These are phyloP conservation scores for Ramularia collo-cygni DNA, from an alignment of 2,329 filamentous ascomycete genomes.

Conservation along the genomic window DNA sequence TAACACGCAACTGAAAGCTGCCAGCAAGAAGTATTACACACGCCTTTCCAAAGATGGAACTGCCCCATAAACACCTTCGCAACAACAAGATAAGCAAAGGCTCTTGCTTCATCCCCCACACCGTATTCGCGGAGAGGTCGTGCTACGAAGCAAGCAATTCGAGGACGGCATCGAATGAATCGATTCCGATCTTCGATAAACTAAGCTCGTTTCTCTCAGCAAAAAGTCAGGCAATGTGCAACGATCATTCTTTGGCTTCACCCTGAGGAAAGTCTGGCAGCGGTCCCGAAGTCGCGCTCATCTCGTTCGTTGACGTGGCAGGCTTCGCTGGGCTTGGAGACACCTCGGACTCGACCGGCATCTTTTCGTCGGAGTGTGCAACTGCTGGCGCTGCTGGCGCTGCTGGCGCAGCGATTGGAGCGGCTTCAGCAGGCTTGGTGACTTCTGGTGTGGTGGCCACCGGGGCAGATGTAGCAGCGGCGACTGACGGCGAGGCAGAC, in stretches of 20 bases:
- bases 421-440: not conserved
- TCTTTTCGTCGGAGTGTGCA: slow-evolving; percentile 6
- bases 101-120: not conserved
- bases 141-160: not conserved
- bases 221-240: not conserved
- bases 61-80: not conserved
- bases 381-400: not conserved
- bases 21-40: too few species aligned
- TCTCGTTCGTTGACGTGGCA: slow-evolving; percentile 10
- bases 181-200: slow-evolving; percentile 8
- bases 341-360: slow-evolving; percentile 6
- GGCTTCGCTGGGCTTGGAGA: slow-evolving; percentile 1
- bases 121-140: slow-evolving; percentile 1
- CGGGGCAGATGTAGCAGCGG: slow-evolving; percentile 1
- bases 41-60: too few species aligned
- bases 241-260: slow-evolving; percentile 1
- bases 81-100: not conserved
- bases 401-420: not conserved
- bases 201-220: slow-evolving; percentile 4
- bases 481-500: not conserved
- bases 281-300: slow-evolving; percentile 21
- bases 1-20: not conserved
- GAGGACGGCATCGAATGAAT: not conserved
- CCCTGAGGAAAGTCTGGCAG: slow-evolving; percentile 16
- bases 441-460: slow-evolving; percentile 2